Conservation (phyloP, 2,329 filamentous ascomycete species). For the Aspergillus chevalieri region DNA sequence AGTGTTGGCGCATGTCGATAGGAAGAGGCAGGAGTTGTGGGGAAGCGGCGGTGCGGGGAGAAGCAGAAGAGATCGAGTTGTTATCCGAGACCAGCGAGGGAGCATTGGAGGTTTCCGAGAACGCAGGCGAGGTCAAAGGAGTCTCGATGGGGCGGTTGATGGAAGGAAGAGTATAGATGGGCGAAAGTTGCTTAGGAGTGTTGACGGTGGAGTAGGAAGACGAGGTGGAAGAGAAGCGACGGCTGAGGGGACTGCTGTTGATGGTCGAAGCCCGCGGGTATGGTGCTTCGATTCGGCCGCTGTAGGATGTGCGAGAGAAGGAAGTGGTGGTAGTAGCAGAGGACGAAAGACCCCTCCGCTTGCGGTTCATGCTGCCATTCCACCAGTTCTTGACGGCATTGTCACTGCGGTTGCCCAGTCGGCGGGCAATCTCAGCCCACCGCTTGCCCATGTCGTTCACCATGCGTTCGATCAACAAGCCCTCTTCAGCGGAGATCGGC, state of each 20-base stretch:
- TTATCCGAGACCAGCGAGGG: slow-evolving; percentile 65
- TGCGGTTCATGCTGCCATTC: slow-evolving; percentile 87
- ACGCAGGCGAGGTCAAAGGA: slow-evolving; percentile 59
- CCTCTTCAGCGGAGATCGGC: slow-evolving; percentile 66
- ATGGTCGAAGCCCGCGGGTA: slow-evolving; percentile 28
- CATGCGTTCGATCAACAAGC: slow-evolving; percentile 66
- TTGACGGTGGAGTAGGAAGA: slow-evolving; percentile 8
- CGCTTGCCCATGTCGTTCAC: slow-evolving; percentile 74
- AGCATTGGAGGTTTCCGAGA: slow-evolving; percentile 55
- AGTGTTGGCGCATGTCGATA: slow-evolving; percentile 39
- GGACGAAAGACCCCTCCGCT: slow-evolving; percentile 46
- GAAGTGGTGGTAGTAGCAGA: slow-evolving; percentile 28
- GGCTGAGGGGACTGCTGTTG: slow-evolving; percentile 19
- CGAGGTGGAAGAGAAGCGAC: slow-evolving; percentile 22
- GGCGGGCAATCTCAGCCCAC: slow-evolving; percentile 87
- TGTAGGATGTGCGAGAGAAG: slow-evolving; percentile 25
- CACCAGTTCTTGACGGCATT: slow-evolving; percentile 98
- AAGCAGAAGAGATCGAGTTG: slow-evolving; percentile 57
- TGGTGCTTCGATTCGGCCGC: slow-evolving; percentile 35
- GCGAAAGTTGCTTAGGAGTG: slow-evolving; percentile 27
- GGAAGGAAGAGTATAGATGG: slow-evolving; percentile 33
- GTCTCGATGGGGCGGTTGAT: slow-evolving; percentile 44
- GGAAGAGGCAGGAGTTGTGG: slow-evolving; percentile 36
- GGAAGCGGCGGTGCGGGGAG: slow-evolving; percentile 44
- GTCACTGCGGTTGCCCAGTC: slow-evolving; percentile 77